phyloP scores from a whole-genome alignment of 805 yeast genomes.

The Cyberlindnera mycetangii region DNA sequence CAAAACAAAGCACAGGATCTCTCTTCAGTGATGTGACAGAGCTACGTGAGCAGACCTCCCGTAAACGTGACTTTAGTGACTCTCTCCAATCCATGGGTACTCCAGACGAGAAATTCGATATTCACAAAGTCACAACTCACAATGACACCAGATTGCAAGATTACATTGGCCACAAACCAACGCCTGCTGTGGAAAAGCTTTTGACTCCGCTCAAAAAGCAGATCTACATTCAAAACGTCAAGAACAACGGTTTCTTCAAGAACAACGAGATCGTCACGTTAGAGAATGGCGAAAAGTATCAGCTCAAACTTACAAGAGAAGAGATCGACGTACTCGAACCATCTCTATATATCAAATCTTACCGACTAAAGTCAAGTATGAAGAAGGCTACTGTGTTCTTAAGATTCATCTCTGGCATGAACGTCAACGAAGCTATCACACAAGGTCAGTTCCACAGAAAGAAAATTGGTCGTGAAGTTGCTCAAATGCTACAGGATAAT shows the following conservation, averaged over 20 bases:
- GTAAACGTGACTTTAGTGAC: conserved; percentile 24
- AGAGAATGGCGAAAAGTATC: conserved; percentile 45
- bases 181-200: conserved; percentile 50
- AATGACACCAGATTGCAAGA: conserved; percentile 43
- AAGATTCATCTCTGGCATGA: conserved; percentile 70
- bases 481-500: conserved; percentile 70
- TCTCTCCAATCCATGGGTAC: conserved; percentile 26
- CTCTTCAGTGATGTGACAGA: conserved; percentile 27
- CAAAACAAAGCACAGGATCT: conserved; percentile 15
- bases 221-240: conserved; percentile 60
- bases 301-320: conserved; percentile 51
- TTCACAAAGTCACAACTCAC: conserved; percentile 29
- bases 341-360: conserved; percentile 75
- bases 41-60: conserved; percentile 14
- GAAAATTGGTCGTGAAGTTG: conserved; percentile 75
- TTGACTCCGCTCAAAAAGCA: conserved; percentile 69
- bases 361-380: conserved; percentile 80
- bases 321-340: conserved; percentile 86
- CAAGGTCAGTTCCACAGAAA: conserved; percentile 88
- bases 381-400: conserved; percentile 83
- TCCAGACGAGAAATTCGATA: conserved; percentile 19
- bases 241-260: conserved; percentile 61
- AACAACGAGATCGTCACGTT: conserved; percentile 50
- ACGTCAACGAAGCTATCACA: conserved; percentile 77
- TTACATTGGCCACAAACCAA: conserved; percentile 46